A percentile compares a stretch with the other conserved stretches of the same genome.
phyloP scores from a whole-genome alignment of 345 rosid species.

The Aurinia saxatilis region DNA sequence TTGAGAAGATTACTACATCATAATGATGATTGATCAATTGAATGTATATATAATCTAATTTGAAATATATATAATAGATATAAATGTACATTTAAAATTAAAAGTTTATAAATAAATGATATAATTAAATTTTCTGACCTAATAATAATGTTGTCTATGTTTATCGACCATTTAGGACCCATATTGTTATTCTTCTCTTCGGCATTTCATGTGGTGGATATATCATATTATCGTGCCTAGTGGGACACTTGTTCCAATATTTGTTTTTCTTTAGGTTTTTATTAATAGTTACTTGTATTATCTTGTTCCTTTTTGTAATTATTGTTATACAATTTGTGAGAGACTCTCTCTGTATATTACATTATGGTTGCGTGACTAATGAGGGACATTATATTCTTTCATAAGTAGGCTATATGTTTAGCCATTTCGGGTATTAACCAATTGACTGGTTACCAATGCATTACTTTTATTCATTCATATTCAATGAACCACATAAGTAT shows the following conservation, averaged over 20 bases:
- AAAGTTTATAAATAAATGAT: background rate
- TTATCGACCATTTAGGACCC: conserved; percentile 27
- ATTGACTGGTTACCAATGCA: conserved; percentile 6
- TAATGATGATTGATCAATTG: background rate
- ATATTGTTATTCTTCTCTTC: conserved; percentile 17
- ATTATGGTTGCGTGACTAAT: conserved; percentile 5
- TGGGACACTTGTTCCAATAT: conserved; percentile 22
- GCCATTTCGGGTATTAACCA: conserved; percentile 4
- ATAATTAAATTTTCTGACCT: background rate
- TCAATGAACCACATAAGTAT: conserved; percentile 10
- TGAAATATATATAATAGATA: background rate
- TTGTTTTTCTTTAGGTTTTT: background rate
- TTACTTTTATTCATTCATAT: background rate
- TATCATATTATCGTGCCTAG: conserved; percentile 18
- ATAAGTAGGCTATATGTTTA: conserved; percentile 1
- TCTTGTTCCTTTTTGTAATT: background rate
- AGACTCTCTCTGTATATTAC: background rate
- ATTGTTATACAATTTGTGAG: background rate
- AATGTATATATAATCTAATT: background rate
- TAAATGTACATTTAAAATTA: background rate
- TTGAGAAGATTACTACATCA: too few relatives aligned
- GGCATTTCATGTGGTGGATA: conserved; percentile 27
- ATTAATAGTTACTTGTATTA: background rate
- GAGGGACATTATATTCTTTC: background rate
- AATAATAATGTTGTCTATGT: conserved; percentile 27